These are phyloP conservation scores for Solanum pennellii DNA, from an alignment of 257 asterid species.

Conservation along the genomic window DNA sequence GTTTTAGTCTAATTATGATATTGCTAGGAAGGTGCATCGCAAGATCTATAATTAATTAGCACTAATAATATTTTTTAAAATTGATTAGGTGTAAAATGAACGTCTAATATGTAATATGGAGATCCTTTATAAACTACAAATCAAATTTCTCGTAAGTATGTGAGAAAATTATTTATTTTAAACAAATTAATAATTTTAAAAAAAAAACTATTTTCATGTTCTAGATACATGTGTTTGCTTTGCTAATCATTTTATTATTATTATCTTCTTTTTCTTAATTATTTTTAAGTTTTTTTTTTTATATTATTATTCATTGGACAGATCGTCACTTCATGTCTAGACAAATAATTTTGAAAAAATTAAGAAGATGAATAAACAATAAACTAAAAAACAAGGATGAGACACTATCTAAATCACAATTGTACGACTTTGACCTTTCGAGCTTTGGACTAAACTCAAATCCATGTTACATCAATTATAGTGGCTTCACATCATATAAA, in stretches of 20 bases:
- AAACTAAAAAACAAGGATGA: background rate
- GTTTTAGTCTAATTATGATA: too few relatives aligned
- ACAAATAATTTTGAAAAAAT: background rate
- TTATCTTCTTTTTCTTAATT: background rate
- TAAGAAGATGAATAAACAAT: background rate
- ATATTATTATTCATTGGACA: background rate
- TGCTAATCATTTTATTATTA: background rate
- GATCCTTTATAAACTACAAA: background rate
- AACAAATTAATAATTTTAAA: background rate
- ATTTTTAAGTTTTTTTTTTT: background rate
- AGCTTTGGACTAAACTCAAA: background rate
- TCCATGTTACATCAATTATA: background rate
- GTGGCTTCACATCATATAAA: rapidly evolving
- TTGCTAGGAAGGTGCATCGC: too few relatives aligned
- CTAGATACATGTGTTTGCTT: background rate
- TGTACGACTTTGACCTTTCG: background rate
- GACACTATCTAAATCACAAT: background rate
- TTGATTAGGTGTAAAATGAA: background rate
- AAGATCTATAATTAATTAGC: too few relatives aligned
- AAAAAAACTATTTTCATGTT: background rate
- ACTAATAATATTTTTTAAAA: too few relatives aligned
- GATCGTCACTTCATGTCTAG: background rate
- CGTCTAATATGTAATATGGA: background rate
- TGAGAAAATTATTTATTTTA: background rate
- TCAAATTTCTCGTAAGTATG: background rate